These are phyloP conservation scores for Fusarium nanum DNA, from an alignment of 2,329 filamentous ascomycete genomes.

Conservation along the genomic window DNA sequence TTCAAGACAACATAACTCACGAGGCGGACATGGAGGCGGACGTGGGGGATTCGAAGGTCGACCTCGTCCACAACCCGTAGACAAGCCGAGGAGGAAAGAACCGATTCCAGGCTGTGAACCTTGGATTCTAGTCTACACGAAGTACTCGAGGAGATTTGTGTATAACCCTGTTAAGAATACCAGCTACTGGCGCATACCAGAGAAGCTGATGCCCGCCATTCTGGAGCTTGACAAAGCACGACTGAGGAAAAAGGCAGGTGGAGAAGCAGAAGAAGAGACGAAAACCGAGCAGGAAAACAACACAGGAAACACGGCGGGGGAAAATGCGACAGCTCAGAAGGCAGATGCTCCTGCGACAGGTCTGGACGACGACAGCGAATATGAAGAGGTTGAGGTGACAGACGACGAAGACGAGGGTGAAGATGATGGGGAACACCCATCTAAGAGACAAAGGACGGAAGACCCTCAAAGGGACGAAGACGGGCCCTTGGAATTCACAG, in stretches of 20 bases:
- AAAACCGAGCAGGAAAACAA: slow-evolving; percentile 18
- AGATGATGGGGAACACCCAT: slow-evolving; percentile 60
- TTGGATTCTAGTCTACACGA: slow-evolving; percentile 95
- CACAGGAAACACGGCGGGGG: background rate
- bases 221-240: slow-evolving; percentile 77
- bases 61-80: slow-evolving; percentile 74
- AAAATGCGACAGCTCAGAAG: background rate
- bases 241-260: slow-evolving; percentile 68
- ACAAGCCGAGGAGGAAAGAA: slow-evolving; percentile 84
- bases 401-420: slow-evolving; percentile 77
- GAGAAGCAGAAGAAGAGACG: slow-evolving; percentile 46
- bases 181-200: slow-evolving; percentile 95
- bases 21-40: slow-evolving; percentile 50
- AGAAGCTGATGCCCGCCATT: slow-evolving; percentile 84
- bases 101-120: slow-evolving; percentile 83
- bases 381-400: slow-evolving; percentile 51
- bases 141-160: slow-evolving; percentile 87
- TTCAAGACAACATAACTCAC: slow-evolving; percentile 48
- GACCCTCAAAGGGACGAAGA: slow-evolving; percentile 64
- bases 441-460: slow-evolving; percentile 74
- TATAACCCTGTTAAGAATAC: slow-evolving; percentile 87
- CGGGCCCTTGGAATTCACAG: slow-evolving; percentile 81
- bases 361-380: slow-evolving; percentile 70
- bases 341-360: slow-evolving; percentile 3
- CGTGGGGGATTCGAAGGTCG: slow-evolving; percentile 67